A percentile compares a stretch with the other conserved stretches of the same genome.
These are phyloP conservation scores for Prunus davidiana DNA, from an alignment of 306 rosid genomes.

Conservation along the genomic window DNA sequence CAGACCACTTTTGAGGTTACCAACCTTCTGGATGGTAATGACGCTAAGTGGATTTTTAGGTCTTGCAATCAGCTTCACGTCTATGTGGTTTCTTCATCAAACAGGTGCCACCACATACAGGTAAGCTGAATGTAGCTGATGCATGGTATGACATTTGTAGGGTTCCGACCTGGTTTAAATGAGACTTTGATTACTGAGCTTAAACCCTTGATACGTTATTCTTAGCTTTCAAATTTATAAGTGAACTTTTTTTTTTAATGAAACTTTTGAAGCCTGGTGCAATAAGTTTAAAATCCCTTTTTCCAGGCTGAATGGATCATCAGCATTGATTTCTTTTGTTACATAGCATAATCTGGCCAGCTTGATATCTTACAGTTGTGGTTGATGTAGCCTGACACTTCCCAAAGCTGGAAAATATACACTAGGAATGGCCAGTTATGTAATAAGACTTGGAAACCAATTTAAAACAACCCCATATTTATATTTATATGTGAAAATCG, in stretches of 20 bases:
- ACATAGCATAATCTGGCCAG: neutral
- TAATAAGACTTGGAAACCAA: neutral
- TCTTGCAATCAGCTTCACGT: slow-evolving; percentile 95
- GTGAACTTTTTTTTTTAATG: neutral
- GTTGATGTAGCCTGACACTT: neutral
- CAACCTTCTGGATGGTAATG: slow-evolving; percentile 88
- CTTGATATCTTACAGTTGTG: neutral
- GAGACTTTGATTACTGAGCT: neutral
- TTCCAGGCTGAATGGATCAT: neutral
- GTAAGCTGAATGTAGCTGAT: slow-evolving; percentile 35
- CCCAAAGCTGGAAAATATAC: no score
- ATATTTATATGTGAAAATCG: neutral
- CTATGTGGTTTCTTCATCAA: slow-evolving; percentile 99
- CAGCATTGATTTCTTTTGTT: neutral
- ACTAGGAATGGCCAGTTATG: neutral
- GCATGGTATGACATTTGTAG: neutral
- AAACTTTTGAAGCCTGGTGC: neutral
- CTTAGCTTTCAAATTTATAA: neutral
- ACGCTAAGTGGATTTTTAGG: slow-evolving; percentile 92
- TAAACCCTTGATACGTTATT: neutral
- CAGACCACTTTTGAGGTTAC: slow-evolving; percentile 92
- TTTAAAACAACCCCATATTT: neutral
- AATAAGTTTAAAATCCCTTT: neutral
- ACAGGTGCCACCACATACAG: slow-evolving; percentile 98
- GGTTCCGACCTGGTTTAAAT: neutral